Evolutionary conservation across 1,139 yeast species (phyloP).

Genomic region (Scheffersomyces stambukii): DNA sequence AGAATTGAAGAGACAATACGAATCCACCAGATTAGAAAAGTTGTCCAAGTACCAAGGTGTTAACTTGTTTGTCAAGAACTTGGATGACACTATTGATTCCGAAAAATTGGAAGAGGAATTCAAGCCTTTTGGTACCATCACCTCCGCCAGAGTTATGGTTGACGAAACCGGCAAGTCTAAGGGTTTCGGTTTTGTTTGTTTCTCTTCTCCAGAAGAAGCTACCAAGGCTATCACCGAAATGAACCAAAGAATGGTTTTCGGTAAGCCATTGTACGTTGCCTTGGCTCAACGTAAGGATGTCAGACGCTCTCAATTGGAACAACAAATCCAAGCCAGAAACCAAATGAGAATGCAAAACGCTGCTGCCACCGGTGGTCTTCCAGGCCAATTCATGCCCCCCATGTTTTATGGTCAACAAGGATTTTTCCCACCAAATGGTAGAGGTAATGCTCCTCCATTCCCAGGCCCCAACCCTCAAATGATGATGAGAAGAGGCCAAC

Average conservation of each 20-base stretch:
- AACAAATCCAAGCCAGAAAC: constrained; percentile 97
- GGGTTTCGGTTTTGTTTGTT: constrained; percentile 98
- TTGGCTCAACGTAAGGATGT: constrained; percentile 99
- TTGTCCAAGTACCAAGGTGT: constrained; percentile 96
- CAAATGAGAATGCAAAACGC: constrained; percentile 98
- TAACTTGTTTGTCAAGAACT: constrained; percentile 93
- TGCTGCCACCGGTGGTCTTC: constrained; percentile 81
- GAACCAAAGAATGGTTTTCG: constrained; percentile 95
- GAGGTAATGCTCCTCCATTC: constrained; percentile 78
- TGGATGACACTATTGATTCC: constrained; percentile 90
- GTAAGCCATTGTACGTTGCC: constrained; percentile 97
- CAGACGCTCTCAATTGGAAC: constrained; percentile 95
- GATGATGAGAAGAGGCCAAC: constrained; percentile 73
- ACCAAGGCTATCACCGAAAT: constrained; percentile 97
- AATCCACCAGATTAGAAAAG: constrained; percentile 88
- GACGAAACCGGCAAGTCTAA: constrained; percentile 93
- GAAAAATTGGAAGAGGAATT: constrained; percentile 91
- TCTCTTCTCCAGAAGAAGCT: constrained; percentile 98
- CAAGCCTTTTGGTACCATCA: constrained; percentile 88
- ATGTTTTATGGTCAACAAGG: constrained; percentile 92
- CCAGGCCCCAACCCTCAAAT: constrained; percentile 86
- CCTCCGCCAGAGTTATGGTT: constrained; percentile 95
- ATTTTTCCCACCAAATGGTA: constrained; percentile 73
- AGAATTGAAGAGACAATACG: constrained; percentile 94
- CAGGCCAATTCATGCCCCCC: constrained; percentile 95